Conservation (phyloP, 306 rosid species). For the Castanea crenata region DNA sequence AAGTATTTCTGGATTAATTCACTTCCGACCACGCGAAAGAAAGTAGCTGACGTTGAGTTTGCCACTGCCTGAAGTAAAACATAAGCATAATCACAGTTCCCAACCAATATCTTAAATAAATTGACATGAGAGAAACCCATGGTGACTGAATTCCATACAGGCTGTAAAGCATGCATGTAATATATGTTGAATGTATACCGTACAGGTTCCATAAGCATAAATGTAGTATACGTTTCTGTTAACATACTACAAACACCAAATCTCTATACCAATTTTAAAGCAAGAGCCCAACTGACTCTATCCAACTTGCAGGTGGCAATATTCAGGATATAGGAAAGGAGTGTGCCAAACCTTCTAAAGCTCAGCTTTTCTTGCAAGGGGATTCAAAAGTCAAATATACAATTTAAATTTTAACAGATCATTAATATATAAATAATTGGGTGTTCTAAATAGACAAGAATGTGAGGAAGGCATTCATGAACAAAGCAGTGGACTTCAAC, state of each 20-base stretch:
- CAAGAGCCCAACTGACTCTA: background rate
- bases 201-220: background rate
- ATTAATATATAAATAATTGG: background rate
- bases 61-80: conserved; percentile 50
- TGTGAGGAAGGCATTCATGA: background rate
- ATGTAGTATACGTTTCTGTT: background rate
- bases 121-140: background rate
- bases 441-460: background rate
- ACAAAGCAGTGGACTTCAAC: background rate
- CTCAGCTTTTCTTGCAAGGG: background rate
- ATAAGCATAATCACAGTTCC: background rate
- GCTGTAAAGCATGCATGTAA: background rate
- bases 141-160: background rate
- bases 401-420: background rate
- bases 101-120: background rate
- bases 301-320: background rate
- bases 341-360: background rate
- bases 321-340: background rate
- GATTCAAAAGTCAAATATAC: background rate
- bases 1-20: conserved; percentile 60
- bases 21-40: conserved; percentile 67
- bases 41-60: conserved; percentile 64
- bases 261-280: background rate
- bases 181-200: background rate
- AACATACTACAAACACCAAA: background rate